A percentile compares a stretch with the other conserved stretches of the same genome.
These are phyloP conservation scores for Knoxia roxburghii DNA, from an alignment of 257 asterid species.

Conservation along the genomic window DNA sequence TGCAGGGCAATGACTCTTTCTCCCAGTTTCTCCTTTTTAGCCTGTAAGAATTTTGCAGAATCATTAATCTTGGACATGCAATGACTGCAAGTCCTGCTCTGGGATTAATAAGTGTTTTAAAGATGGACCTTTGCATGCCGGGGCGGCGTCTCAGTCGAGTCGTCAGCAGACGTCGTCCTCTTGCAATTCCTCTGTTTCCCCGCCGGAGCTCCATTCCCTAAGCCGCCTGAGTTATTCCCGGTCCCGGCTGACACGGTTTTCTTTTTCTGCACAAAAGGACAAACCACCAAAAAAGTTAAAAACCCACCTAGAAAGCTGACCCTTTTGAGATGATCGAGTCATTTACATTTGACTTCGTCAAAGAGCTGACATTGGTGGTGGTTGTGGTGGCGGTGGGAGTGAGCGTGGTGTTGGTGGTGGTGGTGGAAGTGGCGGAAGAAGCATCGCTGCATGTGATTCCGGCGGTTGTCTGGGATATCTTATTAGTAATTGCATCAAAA, in stretches of 20 bases:
- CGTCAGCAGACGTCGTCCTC: constrained; percentile 42
- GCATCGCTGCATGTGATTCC: constrained; percentile 44
- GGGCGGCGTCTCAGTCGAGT: constrained; percentile 14
- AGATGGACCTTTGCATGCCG: constrained; percentile 67
- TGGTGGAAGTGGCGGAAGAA: constrained; percentile 25
- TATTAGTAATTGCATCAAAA: constrained; percentile 3
- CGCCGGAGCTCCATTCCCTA: constrained; percentile 24
- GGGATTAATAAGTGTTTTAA: not conserved
- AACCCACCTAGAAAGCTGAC: too few relatives aligned
- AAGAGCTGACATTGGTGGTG: constrained; percentile 6
- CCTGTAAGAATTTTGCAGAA: constrained; percentile 24
- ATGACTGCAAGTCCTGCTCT: not conserved
- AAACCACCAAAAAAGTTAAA: constrained; percentile 1
- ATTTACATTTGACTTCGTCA: constrained; percentile 28
- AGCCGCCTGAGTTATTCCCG: constrained; percentile 14
- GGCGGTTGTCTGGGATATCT: constrained; percentile 31
- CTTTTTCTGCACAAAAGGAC: constrained; percentile 34
- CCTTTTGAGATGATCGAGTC: not conserved
- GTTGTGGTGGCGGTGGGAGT: not conserved
- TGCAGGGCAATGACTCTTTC: constrained; percentile 87
- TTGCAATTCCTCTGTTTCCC: constrained; percentile 37
- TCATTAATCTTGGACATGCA: constrained; percentile 2
- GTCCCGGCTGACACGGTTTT: constrained; percentile 37
- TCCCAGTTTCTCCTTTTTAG: constrained; percentile 76
- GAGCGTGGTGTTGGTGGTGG: constrained; percentile 11